Percentiles rank a stretch among this genome's conserved stretches.
Conservation (phyloP, 2,329 filamentous ascomycete genomes). For the Calonectria montana region DNA sequence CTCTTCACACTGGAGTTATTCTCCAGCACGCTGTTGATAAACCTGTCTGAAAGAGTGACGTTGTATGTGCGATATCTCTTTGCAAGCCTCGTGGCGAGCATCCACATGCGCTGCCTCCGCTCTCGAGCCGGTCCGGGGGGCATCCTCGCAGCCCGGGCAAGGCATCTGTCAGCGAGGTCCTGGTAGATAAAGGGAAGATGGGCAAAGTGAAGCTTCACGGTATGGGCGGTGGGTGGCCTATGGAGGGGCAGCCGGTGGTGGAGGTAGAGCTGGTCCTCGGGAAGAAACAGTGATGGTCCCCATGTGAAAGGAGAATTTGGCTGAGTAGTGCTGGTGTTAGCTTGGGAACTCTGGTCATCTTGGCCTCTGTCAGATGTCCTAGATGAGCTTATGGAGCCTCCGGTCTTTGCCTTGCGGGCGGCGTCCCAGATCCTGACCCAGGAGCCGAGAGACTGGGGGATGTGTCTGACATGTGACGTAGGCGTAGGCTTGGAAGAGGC, state of each 20-base stretch:
- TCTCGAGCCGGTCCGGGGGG: conserved; percentile 1
- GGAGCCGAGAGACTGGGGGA: background rate
- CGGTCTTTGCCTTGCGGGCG: background rate
- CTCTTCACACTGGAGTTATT: conserved; percentile 13
- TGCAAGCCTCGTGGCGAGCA: conserved; percentile 20
- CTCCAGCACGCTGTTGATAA: conserved; percentile 13
- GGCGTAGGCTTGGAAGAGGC: background rate
- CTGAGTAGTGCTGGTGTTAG: background rate
- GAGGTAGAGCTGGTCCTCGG: conserved; percentile 29
- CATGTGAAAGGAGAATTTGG: background rate
- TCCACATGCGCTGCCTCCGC: conserved; percentile 19
- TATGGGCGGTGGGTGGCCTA: conserved; percentile 7
- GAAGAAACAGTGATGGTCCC: conserved; percentile 9
- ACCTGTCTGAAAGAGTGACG: conserved; percentile 20
- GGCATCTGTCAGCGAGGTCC: conserved; percentile 23
- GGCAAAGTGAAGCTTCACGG: conserved; percentile 10
- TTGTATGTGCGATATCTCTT: conserved; percentile 10
- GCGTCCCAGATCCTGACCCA: background rate
- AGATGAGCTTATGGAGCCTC: background rate
- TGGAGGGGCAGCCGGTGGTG: conserved; percentile 25
- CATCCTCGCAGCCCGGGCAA: conserved; percentile 7
- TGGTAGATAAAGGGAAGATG: conserved; percentile 19
- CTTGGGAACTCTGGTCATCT: background rate
- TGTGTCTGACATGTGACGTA: background rate
- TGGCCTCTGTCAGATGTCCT: background rate